These are phyloP conservation scores for Epichloe uncinata DNA, from an alignment of 2,329 filamentous ascomycete genomes.

Conservation along the genomic window DNA sequence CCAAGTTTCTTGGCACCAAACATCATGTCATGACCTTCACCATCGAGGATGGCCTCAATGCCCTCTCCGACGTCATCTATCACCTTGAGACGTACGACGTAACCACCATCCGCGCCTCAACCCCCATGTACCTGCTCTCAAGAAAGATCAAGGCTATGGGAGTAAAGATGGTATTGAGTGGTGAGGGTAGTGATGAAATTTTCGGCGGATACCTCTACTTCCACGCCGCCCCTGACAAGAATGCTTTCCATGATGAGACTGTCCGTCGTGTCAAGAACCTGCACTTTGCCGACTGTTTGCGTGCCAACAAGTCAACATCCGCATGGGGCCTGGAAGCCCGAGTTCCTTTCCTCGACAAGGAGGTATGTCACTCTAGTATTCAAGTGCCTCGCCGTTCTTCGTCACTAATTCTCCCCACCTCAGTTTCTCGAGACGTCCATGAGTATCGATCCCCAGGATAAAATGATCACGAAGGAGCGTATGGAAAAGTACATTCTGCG, in stretches of 20 bases:
- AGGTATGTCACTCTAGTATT: slow-evolving; percentile 31
- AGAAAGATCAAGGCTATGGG: slow-evolving; percentile 99
- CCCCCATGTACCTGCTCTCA: slow-evolving; percentile 94
- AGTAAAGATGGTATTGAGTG: slow-evolving; percentile 97
- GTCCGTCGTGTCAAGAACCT: slow-evolving; percentile 92
- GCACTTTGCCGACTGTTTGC: slow-evolving; percentile 88
- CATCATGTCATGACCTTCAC: slow-evolving; percentile 98
- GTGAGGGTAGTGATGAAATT: slow-evolving; percentile 95
- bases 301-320: slow-evolving; percentile 97
- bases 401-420: background rate
- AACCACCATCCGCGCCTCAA: slow-evolving; percentile 94
- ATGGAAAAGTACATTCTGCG: slow-evolving; percentile 98
- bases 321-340: slow-evolving; percentile 97
- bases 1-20: slow-evolving; percentile 92
- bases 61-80: slow-evolving; percentile 93
- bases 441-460: slow-evolving; percentile 88
- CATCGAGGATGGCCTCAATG: slow-evolving; percentile 92
- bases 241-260: slow-evolving; percentile 91
- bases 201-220: slow-evolving; percentile 99
- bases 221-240: slow-evolving; percentile 81
- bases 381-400: background rate
- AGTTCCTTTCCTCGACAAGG: slow-evolving; percentile 94
- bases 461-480: slow-evolving; percentile 81
- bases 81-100: slow-evolving; percentile 97
- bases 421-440: slow-evolving; percentile 84